These are phyloP conservation scores for Boletales sp. DNA, from an alignment of 768 basidiomycete species.

Conservation along the genomic window DNA sequence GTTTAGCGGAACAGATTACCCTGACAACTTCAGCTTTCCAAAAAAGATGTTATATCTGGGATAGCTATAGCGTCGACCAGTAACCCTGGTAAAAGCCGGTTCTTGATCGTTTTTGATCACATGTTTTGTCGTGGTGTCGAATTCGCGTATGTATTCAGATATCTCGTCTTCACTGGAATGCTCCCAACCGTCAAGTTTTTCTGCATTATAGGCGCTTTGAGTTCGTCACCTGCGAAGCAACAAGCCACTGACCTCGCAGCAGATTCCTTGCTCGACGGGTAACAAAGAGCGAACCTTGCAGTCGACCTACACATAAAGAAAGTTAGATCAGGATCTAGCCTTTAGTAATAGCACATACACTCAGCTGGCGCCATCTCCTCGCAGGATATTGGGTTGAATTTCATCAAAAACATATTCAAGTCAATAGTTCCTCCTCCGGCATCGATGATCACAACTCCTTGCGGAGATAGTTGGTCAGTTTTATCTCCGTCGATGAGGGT, in stretches of 20 bases:
- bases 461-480: slow-evolving; percentile 16
- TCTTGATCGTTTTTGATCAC: neutral
- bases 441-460: slow-evolving; percentile 41
- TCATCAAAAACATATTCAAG: slow-evolving; percentile 33
- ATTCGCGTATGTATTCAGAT: neutral
- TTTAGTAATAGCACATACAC: slow-evolving; percentile 9
- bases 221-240: neutral
- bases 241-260: slow-evolving; percentile 28
- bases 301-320: slow-evolving; percentile 39
- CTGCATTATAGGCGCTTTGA: neutral
- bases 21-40: slow-evolving; percentile 5
- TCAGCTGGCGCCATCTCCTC: slow-evolving; percentile 32
- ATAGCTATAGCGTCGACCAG: neutral
- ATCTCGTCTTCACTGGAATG: neutral
- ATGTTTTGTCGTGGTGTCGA: neutral
- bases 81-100: neutral
- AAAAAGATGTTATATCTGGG: slow-evolving; percentile 1
- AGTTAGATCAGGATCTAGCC: neutral
- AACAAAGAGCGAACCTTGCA: slow-evolving; percentile 48
- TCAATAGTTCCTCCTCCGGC: slow-evolving; percentile 38
- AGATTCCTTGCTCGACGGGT: slow-evolving; percentile 35
- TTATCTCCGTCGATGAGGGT: slow-evolving; percentile 24
- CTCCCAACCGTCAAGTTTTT: neutral
- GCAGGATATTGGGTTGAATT: slow-evolving; percentile 17
- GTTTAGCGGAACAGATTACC: neutral